phyloP scores from a whole-genome alignment of 2,329 filamentous ascomycete genomes.

The Thielaviopsis populi region DNA sequence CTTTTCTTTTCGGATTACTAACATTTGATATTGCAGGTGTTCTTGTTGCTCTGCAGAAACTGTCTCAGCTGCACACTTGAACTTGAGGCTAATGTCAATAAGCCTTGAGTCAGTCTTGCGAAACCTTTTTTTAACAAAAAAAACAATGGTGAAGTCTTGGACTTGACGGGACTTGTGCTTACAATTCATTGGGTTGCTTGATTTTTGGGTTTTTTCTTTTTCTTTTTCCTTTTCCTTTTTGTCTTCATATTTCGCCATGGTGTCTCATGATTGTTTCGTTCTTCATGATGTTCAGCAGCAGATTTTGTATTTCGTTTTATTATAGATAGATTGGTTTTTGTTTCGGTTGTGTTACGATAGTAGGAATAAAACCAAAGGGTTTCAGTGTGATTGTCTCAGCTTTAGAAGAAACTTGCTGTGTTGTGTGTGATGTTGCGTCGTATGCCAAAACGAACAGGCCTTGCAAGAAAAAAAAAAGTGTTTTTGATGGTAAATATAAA shows the following conservation, averaged over 20 bases:
- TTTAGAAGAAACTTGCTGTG: too few relatives aligned
- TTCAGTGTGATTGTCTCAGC: neutral
- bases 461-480: neutral
- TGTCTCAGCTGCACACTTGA: slow-evolving; percentile 23
- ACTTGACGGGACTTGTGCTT: neutral
- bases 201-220: neutral
- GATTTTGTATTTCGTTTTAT: slow-evolving; percentile 10
- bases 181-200: neutral
- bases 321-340: slow-evolving; percentile 3
- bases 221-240: neutral
- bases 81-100: slow-evolving; percentile 10
- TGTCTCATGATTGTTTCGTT: neutral
- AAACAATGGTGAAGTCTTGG: too few relatives aligned
- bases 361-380: neutral
- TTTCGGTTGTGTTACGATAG: neutral
- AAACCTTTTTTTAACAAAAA: neutral
- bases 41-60: slow-evolving; percentile 30
- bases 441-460: too few relatives aligned
- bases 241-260: neutral
- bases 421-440: too few relatives aligned
- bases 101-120: neutral
- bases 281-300: neutral
- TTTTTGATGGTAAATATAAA: neutral
- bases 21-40: slow-evolving; percentile 24
- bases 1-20: neutral